These are phyloP conservation scores for Peterozyma toletana DNA, from an alignment of 805 yeast species.

Conservation along the genomic window DNA sequence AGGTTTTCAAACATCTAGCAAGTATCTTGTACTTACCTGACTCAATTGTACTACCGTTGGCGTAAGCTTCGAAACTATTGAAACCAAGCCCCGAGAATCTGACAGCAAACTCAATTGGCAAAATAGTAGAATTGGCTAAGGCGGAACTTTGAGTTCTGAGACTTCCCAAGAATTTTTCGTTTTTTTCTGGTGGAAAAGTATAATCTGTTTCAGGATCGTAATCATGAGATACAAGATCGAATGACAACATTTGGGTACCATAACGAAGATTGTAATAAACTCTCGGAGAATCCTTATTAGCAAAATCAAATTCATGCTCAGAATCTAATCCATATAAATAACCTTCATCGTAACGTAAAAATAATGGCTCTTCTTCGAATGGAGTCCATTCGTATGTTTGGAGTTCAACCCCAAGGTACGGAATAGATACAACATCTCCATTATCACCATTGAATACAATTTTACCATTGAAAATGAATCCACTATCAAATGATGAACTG, in stretches of 20 bases:
- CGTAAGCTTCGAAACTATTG: slow-evolving; percentile 2
- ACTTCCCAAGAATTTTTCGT: slow-evolving; percentile 6
- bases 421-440: slow-evolving; percentile 10
- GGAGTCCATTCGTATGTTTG: slow-evolving; percentile 7
- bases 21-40: slow-evolving; percentile 8
- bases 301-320: no score
- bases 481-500: slow-evolving; percentile 1
- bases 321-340: background rate
- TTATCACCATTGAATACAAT: slow-evolving; percentile 10
- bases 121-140: background rate
- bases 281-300: slow-evolving; percentile 2
- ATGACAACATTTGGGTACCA: slow-evolving; percentile 12
- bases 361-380: slow-evolving; percentile 4
- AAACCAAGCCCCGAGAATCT: slow-evolving; percentile 1
- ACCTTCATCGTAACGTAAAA: background rate
- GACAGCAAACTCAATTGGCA: slow-evolving; percentile 4
- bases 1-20: slow-evolving; percentile 7
- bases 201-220: no score
- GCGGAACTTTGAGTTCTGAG: background rate
- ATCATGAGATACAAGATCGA: no score
- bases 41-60: slow-evolving; percentile 2
- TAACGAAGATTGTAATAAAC: slow-evolving; percentile 8
- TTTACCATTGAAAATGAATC: slow-evolving; percentile 10
- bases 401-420: slow-evolving; percentile 12
- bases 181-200: no score